phyloP scores from a whole-genome alignment of 169 alveolate species.

The Eimeria maxima region DNA sequence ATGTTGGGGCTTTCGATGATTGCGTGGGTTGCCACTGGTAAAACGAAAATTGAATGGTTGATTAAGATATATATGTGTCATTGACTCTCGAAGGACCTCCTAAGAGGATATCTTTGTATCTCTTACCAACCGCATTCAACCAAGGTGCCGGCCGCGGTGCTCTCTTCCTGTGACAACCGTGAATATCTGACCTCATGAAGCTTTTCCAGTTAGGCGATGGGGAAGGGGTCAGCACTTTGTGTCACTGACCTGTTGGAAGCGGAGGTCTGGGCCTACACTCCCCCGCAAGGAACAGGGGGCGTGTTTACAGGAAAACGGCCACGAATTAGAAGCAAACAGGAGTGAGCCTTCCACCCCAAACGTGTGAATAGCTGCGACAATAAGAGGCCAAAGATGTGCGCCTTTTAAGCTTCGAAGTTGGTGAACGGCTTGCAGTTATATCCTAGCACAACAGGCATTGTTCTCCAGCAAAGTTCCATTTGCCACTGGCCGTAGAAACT shows the following conservation, averaged over 20 bases:
- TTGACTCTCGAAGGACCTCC: background rate
- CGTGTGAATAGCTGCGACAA: background rate
- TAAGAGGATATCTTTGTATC: background rate
- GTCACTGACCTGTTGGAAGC: conserved; percentile 23
- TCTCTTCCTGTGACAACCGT: background rate
- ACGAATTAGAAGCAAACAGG: background rate
- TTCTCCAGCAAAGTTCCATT: background rate
- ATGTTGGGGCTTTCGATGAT: background rate
- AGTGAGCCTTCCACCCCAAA: background rate
- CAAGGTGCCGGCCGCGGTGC: background rate
- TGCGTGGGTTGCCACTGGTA: background rate
- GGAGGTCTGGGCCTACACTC: conserved; percentile 75
- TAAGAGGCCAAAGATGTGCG: background rate
- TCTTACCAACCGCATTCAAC: background rate
- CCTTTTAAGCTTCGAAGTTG: background rate
- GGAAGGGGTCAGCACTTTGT: background rate
- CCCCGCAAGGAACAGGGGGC: conserved; percentile 56
- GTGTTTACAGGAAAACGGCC: conserved; percentile 52
- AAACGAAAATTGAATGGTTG: background rate
- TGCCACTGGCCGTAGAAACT: background rate
- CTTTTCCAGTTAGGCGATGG: background rate
- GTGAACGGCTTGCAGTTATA: background rate
- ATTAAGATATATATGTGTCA: background rate
- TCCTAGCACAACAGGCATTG: background rate
- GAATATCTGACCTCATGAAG: no score